A percentile compares a stretch with the other conserved stretches of the same genome.
These are phyloP conservation scores for Leptographium flavum DNA, from an alignment of 2,329 filamentous ascomycete genomes.

Conservation along the genomic window DNA sequence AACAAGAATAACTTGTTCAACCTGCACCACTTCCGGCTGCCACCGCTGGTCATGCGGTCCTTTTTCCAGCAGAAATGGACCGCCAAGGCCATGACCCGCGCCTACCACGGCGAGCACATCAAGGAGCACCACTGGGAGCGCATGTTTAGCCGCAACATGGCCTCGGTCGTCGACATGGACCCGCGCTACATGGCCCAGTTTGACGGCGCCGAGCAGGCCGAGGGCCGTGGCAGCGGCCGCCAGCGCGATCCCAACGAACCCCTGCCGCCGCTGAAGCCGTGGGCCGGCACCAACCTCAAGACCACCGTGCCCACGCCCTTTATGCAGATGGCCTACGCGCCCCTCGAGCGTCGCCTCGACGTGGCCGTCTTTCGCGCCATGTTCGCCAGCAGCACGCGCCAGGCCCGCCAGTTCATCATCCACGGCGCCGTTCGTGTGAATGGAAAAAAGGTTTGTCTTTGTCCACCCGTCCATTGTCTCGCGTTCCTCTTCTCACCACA, in stretches of 20 bases:
- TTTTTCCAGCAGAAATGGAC: conserved; percentile 99
- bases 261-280: conserved; percentile 1
- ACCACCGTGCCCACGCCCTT: conserved; percentile 55
- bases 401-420: conserved; percentile 86
- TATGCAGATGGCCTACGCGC: conserved; percentile 92
- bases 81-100: conserved; percentile 69
- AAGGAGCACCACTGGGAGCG: conserved; percentile 86
- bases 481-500: not conserved
- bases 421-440: conserved; percentile 93
- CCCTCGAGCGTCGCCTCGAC: conserved; percentile 79
- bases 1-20: conserved; percentile 97
- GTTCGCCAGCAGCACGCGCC: conserved; percentile 84
- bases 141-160: conserved; percentile 73
- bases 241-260: conserved; percentile 16
- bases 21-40: conserved; percentile 37
- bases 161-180: conserved; percentile 76
- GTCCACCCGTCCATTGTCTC: not conserved
- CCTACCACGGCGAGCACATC: conserved; percentile 91
- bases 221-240: conserved; percentile 67
- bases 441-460: conserved; percentile 63
- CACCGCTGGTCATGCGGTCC: conserved; percentile 35
- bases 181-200: conserved; percentile 61
- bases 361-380: conserved; percentile 88
- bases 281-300: conserved; percentile 14
- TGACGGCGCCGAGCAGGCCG: conserved; percentile 73